phyloP scores from a whole-genome alignment of 1,284 basidiomycete species.

The Neotropicomus parvogracilis region DNA sequence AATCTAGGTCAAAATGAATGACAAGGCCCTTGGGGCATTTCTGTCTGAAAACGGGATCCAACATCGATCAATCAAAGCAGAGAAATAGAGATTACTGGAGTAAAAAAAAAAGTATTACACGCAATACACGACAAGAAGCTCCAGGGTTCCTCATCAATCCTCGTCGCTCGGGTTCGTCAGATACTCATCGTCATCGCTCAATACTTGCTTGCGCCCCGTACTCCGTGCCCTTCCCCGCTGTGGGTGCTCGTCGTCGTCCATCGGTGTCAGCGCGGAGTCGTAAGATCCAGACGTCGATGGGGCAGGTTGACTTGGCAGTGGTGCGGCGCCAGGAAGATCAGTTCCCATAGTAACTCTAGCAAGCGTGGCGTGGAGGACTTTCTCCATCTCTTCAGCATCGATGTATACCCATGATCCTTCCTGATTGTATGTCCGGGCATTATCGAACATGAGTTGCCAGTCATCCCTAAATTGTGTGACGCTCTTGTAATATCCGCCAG shows the following conservation, averaged over 20 bases:
- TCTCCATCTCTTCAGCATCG: constrained; percentile 91
- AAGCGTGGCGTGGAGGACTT: constrained; percentile 70
- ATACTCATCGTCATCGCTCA: constrained; percentile 78
- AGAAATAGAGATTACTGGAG: constrained; percentile 6
- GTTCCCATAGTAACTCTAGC: constrained; percentile 57
- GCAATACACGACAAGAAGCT: constrained; percentile 14
- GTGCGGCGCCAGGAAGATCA: constrained; percentile 69
- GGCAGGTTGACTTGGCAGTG: constrained; percentile 34
- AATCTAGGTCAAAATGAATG: too few species aligned
- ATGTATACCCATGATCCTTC: constrained; percentile 91
- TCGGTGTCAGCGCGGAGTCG: constrained; percentile 67
- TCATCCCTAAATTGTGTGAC: constrained; percentile 76
- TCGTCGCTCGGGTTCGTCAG: constrained; percentile 57
- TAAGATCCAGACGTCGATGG: constrained; percentile 49
- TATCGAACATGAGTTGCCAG: constrained; percentile 88
- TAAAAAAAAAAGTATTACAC: constrained; percentile 14
- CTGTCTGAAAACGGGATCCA: not conserved
- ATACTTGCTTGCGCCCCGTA: constrained; percentile 59
- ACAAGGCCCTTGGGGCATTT: too few species aligned
- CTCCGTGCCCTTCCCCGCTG: constrained; percentile 50
- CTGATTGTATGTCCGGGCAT: constrained; percentile 88
- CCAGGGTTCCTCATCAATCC: constrained; percentile 34
- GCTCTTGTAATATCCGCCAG: constrained; percentile 71
- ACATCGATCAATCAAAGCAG: constrained; percentile 4
- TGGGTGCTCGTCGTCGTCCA: constrained; percentile 72